Evolutionary conservation across 345 rosid species (phyloP), one percentile per base, ranked within the genome.

Genomic region (Stellera chamaejasme): DNA sequence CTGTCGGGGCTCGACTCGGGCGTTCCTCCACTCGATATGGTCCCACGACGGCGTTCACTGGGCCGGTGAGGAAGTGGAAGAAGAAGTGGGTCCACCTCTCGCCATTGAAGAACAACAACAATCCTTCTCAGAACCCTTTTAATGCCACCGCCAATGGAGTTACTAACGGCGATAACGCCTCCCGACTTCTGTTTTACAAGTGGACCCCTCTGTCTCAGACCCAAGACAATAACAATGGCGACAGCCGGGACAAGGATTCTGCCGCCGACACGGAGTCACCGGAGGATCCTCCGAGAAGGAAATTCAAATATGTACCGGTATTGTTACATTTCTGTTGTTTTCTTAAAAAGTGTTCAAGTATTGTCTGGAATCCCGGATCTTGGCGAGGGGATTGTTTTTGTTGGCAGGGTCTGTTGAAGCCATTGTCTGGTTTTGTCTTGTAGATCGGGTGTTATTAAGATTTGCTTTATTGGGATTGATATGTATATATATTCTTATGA

Each of bases 41-140:
- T 44, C 99, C 99, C 43, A 71, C 99, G 9, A 82, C 97, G 56
- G 97, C 90, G 50, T 93, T 93, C 82, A 87, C 69, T 11, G 99
- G 99, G 0, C 96, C 92, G 60, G 97, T 93, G 25, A 82, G 99
- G 75, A 90, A 72, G 73, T 93, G 99, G 99, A 89, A 83, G 86
- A 93, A 93, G 87, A 76, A 81, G 75, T 93, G 99, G 99, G 75
- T 90, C 76, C 95, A 76, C 67, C 82, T 82, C 47, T 62, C 88
- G 32, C 87, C 85, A 6, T 71, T 90, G 50, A 69, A 49, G 53
- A 50, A 32, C 61, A 55, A 43, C 71, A 58, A 50, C 42, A 71
- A 60, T 66, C 64, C 58, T 57, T 48, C 67, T 51, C 70, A 46
- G 10, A 63, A 54, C 14, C 71, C 48, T 4, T 67, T 41, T 9